Percentiles rank a stretch among this genome's conserved stretches.
phyloP scores from a whole-genome alignment of 805 yeast genomes.

The Lipomyces lipofer region DNA sequence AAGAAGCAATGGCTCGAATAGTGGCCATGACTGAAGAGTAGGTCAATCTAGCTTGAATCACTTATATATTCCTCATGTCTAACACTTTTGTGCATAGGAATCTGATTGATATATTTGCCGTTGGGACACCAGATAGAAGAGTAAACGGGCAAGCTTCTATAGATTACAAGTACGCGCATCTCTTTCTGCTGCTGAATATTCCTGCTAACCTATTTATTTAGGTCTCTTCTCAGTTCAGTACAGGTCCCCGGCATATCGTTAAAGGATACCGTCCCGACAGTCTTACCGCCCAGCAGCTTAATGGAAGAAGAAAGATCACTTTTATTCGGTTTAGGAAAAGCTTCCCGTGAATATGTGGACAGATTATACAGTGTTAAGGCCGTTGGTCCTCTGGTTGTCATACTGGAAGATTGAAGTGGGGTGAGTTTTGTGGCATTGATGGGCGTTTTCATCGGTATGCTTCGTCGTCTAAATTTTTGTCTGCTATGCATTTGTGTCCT shows the following conservation, averaged over 20 bases:
- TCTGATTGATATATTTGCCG: slow-evolving; percentile 29
- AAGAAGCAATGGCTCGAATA: slow-evolving; percentile 29
- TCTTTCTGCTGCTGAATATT: background rate
- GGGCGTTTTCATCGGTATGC: background rate
- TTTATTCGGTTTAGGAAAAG: slow-evolving; percentile 18
- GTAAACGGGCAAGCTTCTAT: slow-evolving; percentile 14
- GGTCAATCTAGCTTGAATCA: background rate
- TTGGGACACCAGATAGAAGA: slow-evolving; percentile 29
- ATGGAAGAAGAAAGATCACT: slow-evolving; percentile 13
- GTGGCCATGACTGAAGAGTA: slow-evolving; percentile 30
- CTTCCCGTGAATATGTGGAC: slow-evolving; percentile 18
- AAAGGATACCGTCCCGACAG: background rate
- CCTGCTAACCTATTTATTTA: background rate
- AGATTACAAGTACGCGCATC: slow-evolving; percentile 19
- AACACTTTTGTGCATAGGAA: slow-evolving; percentile 18
- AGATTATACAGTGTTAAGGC: slow-evolving; percentile 19
- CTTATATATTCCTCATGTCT: background rate
- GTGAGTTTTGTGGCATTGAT: no score
- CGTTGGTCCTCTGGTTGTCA: slow-evolving; percentile 27
- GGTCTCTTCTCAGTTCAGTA: slow-evolving; percentile 14
- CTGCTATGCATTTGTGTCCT: no score
- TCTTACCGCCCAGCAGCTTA: slow-evolving; percentile 9
- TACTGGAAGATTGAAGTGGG: slow-evolving; percentile 14
- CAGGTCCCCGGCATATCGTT: slow-evolving; percentile 4
- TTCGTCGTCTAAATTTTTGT: no score